Evolutionary conservation across 352 stramenopile species (phyloP).

Genomic region (Pythium graminicola): DNA sequence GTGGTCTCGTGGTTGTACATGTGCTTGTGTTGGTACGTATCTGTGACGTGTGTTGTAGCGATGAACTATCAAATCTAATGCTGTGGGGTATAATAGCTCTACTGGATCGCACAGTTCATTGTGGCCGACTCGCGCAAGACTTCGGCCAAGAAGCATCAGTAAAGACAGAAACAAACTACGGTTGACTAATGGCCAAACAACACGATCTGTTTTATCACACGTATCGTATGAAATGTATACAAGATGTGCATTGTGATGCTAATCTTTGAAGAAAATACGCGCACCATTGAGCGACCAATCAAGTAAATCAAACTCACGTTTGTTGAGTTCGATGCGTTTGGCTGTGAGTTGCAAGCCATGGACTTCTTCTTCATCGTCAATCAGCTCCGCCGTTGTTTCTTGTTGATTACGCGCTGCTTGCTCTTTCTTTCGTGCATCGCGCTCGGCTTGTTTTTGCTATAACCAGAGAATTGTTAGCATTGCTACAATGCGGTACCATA

Average conservation of each 20-base stretch:
- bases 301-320: constrained; percentile 85
- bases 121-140: constrained; percentile 42
- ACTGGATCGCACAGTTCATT: constrained; percentile 61
- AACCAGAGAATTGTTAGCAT: not conserved
- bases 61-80: not conserved
- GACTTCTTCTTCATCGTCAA: constrained; percentile 83
- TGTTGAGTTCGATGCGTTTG: constrained; percentile 83
- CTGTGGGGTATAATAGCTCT: constrained; percentile 25
- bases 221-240: too few species aligned
- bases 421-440: constrained; percentile 67
- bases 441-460: constrained; percentile 74
- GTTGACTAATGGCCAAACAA: not conserved
- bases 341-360: constrained; percentile 82
- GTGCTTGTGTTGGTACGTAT: constrained; percentile 57
- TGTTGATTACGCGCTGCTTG: constrained; percentile 75
- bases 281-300: constrained; percentile 89
- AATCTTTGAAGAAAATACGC: constrained; percentile 91
- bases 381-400: constrained; percentile 76
- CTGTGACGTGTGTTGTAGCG: not conserved
- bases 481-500: too few species aligned
- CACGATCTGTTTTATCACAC: not conserved
- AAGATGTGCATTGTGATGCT: too few species aligned
- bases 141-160: constrained; percentile 56
- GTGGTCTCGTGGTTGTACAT: constrained; percentile 59
- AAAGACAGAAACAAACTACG: constrained; percentile 6